Base-by-base conservation (phyloP, 176 grass and related monocot species). In the Oropetium thomaeum region DNA sequence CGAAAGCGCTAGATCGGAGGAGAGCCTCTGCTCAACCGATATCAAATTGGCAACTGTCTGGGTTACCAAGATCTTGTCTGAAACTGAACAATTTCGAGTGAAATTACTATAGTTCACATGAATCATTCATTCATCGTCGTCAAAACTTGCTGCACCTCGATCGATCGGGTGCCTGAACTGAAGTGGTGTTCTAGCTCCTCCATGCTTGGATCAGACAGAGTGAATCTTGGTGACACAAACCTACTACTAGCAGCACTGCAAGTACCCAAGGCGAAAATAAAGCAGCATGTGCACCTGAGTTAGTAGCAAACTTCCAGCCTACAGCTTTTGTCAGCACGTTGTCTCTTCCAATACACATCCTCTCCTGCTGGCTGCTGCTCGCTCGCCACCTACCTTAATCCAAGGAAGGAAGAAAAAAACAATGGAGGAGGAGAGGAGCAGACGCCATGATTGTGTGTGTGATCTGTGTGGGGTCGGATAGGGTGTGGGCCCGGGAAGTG, bases 371-470 rank as follows among this genome's bases (percentile, higher is more conserved):
- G n/a, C n/a, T n/a, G n/a, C n/a, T n/a, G n/a, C n/a, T n/a, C 7
- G 15, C 40, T 19, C 49, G 37, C 38, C 28, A 7, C 57, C 13
- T 29, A 4, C 53, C 53, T 55, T 55, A 10, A 22, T 57, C 53
- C 32, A 51, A 49, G 29, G 12, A 9, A n/a, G 47, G n/a, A 49
- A 34, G 31, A 25, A 16, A 1, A 62, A 62, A 67, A 54, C 30
- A 19, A 55, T 51, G 53, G 33, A 59, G 20, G 34, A 63, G 60
- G 13, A 70, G 33, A 59, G 20, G 34, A 63, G 60, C 19, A 70
- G 54, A 76, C 49, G 81, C 43, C 30, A 88, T 79, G 74, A 87
- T 83, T 74, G 80, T 88, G 69, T 85, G 49, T 75, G 70, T 79
- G 23, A 64, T 64, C 47, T 10, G 74, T 47, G 60, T 76, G n/a